phyloP scores from a whole-genome alignment of 352 stramenopile species.

The Phytophthora pistaciae region DNA sequence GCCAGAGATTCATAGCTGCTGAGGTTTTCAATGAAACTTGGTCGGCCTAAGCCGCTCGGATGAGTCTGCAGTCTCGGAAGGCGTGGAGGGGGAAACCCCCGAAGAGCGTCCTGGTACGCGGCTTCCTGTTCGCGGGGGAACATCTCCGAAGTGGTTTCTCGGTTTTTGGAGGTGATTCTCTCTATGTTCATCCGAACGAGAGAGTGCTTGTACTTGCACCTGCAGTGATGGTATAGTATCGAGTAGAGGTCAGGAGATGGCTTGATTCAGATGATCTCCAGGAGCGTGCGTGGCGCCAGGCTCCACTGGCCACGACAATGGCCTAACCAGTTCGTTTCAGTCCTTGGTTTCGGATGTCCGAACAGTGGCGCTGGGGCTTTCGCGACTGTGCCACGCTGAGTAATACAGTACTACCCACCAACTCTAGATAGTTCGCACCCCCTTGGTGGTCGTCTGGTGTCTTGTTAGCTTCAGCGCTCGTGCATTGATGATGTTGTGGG shows the following conservation, averaged over 20 bases:
- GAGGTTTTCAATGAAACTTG: neutral
- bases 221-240: slow-evolving; percentile 9
- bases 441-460: slow-evolving; percentile 2
- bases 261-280: slow-evolving; percentile 29
- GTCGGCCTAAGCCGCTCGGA: neutral
- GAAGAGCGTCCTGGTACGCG: neutral
- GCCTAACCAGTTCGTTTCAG: slow-evolving; percentile 20
- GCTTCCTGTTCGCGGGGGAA: slow-evolving; percentile 25
- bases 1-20: neutral
- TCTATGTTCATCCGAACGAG: slow-evolving; percentile 4
- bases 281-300: slow-evolving; percentile 15
- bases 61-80: slow-evolving; percentile 13
- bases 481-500: neutral
- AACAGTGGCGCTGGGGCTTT: slow-evolving; percentile 12
- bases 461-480: neutral
- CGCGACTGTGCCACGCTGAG: slow-evolving; percentile 19
- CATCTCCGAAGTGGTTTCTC: slow-evolving; percentile 17
- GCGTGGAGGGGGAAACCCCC: slow-evolving; percentile 9
- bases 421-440: neutral
- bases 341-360: slow-evolving; percentile 22
- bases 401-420: slow-evolving; percentile 13
- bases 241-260: slow-evolving; percentile 18
- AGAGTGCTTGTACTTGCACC: neutral
- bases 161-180: neutral
- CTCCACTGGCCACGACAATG: slow-evolving; percentile 6